Evolutionary conservation across 2,329 filamentous ascomycete genomes (phyloP).

Genomic region (Amesomyces nigricolor): DNA sequence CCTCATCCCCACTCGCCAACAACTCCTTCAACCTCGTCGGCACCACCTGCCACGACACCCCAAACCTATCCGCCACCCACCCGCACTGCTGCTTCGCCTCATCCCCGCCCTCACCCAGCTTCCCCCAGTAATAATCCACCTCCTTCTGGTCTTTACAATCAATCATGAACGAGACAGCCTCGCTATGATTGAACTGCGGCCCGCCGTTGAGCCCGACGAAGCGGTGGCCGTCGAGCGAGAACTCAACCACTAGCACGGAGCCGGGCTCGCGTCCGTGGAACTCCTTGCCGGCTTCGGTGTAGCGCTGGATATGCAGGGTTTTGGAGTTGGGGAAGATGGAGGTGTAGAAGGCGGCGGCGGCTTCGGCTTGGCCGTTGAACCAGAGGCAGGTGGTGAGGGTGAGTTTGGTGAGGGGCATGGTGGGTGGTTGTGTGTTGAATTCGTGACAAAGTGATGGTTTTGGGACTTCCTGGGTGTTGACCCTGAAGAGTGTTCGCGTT

Average conservation of each 20-base stretch:
- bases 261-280: constrained; percentile 28
- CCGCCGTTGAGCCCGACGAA: constrained; percentile 43
- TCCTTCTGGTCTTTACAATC: constrained; percentile 42
- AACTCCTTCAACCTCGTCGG: constrained; percentile 35
- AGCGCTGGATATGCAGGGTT: constrained; percentile 32
- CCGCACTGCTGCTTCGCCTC: constrained; percentile 36
- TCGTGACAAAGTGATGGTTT: background rate
- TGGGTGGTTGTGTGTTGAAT: background rate
- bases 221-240: constrained; percentile 35
- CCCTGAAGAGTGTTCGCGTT: background rate
- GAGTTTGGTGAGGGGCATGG: constrained; percentile 4
- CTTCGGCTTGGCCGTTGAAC: constrained; percentile 38
- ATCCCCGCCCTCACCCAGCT: constrained; percentile 38
- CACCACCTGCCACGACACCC: constrained; percentile 43
- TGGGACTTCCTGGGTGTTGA: no score
- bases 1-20: constrained; percentile 33
- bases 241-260: constrained; percentile 33
- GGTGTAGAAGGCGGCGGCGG: constrained; percentile 38
- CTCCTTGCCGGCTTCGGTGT: constrained; percentile 30
- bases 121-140: constrained; percentile 43
- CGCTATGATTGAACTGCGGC: constrained; percentile 35
- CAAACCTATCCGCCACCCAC: constrained; percentile 43
- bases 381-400: constrained; percentile 34
- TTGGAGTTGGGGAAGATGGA: constrained; percentile 37
- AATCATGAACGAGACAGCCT: constrained; percentile 40